These are phyloP conservation scores for Venturia asperata DNA, from an alignment of 2,329 filamentous ascomycete genomes.

Conservation along the genomic window DNA sequence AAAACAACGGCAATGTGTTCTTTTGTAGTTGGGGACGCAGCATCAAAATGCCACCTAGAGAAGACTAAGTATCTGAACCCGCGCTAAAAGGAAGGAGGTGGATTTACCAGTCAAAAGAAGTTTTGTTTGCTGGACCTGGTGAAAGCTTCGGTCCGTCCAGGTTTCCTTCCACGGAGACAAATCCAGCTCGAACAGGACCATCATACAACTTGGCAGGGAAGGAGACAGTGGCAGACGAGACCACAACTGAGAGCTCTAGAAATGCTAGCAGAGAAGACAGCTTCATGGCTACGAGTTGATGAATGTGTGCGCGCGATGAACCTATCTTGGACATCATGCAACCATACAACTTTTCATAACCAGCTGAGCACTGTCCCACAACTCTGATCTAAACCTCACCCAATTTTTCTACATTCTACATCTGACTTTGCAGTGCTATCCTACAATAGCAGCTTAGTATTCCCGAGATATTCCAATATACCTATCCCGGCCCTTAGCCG, in stretches of 20 bases:
- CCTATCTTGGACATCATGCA: no score
- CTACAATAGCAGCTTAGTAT: no score
- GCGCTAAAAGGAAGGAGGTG: neutral
- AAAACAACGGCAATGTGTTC: slow-evolving; percentile 13
- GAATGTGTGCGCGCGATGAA: no score
- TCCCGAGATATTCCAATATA: no score
- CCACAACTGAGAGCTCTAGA: neutral
- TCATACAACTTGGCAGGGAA: neutral
- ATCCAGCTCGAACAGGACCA: neutral
- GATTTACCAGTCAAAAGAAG: neutral
- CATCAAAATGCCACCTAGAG: slow-evolving; percentile 17
- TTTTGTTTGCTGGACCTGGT: slow-evolving; percentile 3
- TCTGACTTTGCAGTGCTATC: no score
- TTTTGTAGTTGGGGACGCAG: neutral
- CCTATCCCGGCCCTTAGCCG: no score
- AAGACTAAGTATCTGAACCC: neutral
- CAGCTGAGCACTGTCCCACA: no score
- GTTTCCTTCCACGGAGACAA: neutral
- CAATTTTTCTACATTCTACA: no score
- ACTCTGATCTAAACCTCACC: no score
- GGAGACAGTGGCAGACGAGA: neutral
- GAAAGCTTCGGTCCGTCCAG: slow-evolving; percentile 9
- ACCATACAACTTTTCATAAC: no score
- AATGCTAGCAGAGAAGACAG: neutral
- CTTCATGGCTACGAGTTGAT: neutral